Conservation (phyloP, 2,329 filamentous ascomycete genomes). For the Colletotrichum sp. region DNA sequence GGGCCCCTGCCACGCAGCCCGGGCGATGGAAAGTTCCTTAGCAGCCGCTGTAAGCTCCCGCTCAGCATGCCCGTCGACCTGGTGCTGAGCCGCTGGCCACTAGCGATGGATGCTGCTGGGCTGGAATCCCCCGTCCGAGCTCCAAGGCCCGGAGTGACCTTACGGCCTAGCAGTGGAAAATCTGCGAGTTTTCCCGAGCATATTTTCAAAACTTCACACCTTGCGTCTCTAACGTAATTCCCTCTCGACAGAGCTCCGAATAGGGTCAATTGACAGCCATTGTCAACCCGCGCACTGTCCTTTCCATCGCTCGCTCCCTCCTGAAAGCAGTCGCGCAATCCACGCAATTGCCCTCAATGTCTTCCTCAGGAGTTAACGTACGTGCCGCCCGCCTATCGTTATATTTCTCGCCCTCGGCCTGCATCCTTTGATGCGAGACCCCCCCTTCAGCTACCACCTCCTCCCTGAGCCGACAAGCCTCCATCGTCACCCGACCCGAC, state of each 20-base stretch:
- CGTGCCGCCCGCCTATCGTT: slow-evolving; percentile 35
- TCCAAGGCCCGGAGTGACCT: slow-evolving; percentile 24
- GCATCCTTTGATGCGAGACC: slow-evolving; percentile 1
- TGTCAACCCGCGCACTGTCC: slow-evolving; percentile 39
- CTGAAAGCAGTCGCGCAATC: slow-evolving; percentile 45
- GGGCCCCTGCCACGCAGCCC: not conserved
- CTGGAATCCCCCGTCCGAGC: slow-evolving; percentile 33
- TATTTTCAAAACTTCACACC: slow-evolving; percentile 44
- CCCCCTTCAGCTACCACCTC: not conserved
- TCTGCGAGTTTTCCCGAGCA: slow-evolving; percentile 54
- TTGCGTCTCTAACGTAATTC: slow-evolving; percentile 41
- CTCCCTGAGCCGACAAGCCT: slow-evolving; percentile 12
- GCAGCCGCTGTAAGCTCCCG: slow-evolving; percentile 2
- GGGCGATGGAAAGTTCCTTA: not conserved
- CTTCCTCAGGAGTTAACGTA: slow-evolving; percentile 74
- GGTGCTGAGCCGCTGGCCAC: not conserved
- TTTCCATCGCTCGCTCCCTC: slow-evolving; percentile 38
- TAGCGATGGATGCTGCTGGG: slow-evolving; percentile 3
- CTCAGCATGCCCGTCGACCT: not conserved
- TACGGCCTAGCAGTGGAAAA: slow-evolving; percentile 36
- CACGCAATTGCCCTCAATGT: slow-evolving; percentile 58
- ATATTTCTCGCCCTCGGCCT: not conserved
- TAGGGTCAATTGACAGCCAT: slow-evolving; percentile 51
- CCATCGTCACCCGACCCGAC: slow-evolving; percentile 2
- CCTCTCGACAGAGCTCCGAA: slow-evolving; percentile 42